phyloP scores from a whole-genome alignment of 2,329 filamentous ascomycete genomes.

The Bipolaris cookei region DNA sequence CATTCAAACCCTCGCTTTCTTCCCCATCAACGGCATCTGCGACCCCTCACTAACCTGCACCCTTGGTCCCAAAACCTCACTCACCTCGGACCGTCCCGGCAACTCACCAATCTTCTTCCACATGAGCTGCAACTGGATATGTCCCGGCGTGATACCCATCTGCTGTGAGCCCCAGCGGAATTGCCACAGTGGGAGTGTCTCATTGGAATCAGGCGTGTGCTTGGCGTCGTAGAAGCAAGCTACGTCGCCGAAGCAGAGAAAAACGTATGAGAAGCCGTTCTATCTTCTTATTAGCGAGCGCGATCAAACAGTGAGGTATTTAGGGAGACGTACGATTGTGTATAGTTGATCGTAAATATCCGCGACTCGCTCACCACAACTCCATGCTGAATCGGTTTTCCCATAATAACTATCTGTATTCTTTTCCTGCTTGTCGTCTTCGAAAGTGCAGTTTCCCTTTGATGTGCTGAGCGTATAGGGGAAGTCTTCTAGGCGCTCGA shows the following conservation, averaged over 20 bases:
- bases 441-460: constrained; percentile 43
- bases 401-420: constrained; percentile 44
- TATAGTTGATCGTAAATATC: constrained; percentile 40
- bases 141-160: constrained; percentile 43
- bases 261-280: constrained; percentile 40
- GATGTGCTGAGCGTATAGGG: constrained; percentile 39
- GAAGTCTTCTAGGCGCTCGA: constrained; percentile 27
- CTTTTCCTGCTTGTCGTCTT: constrained; percentile 31
- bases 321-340: constrained; percentile 37
- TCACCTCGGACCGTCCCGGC: constrained; percentile 25
- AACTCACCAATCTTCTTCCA: constrained; percentile 38
- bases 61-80: constrained; percentile 26
- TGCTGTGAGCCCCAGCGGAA: constrained; percentile 44
- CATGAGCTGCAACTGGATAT: constrained; percentile 38
- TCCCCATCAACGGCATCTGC: constrained; percentile 33
- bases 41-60: constrained; percentile 23
- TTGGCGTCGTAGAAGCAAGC: constrained; percentile 46
- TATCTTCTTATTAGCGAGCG: constrained; percentile 4
- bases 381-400: constrained; percentile 35
- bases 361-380: constrained; percentile 26
- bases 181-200: constrained; percentile 37
- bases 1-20: constrained; percentile 5
- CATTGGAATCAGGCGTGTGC: constrained; percentile 22
- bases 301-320: neutral
- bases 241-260: constrained; percentile 44